Conservation (phyloP, 257 asterid genomes). For the Anisodus acutangulus region DNA sequence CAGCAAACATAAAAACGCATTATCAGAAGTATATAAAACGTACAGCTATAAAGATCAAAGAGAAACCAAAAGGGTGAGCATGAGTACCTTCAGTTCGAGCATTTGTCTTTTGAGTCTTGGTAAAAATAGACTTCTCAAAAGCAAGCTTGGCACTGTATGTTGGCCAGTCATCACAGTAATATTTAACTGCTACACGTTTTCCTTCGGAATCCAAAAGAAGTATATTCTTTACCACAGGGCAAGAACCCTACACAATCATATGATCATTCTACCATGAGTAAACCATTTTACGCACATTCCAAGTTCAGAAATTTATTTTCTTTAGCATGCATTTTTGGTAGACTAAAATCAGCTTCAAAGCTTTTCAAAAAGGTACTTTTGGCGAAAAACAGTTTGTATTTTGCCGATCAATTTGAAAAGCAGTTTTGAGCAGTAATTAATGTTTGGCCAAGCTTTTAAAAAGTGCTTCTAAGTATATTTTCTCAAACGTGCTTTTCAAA, state of each 20-base stretch:
- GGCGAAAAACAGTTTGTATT: too few species aligned
- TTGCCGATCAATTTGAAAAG: too few species aligned
- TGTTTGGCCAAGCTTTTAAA: too few species aligned
- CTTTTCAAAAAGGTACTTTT: too few species aligned
- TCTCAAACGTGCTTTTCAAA: too few species aligned
- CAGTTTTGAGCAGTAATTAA: too few species aligned
- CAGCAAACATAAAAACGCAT: too few species aligned
- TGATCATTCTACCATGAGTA: slow-evolving; percentile 23
- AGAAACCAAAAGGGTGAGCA: background rate
- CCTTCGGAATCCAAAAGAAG: slow-evolving; percentile 39
- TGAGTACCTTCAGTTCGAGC: slow-evolving; percentile 33
- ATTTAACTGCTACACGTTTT: slow-evolving; percentile 37
- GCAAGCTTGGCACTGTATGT: slow-evolving; percentile 31
- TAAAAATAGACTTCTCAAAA: slow-evolving; percentile 31
- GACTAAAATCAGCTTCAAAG: too few species aligned
- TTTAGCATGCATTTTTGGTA: background rate
- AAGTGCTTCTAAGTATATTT: too few species aligned
- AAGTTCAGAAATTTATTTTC: background rate
- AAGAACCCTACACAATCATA: slow-evolving; percentile 28
- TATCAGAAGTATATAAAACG: too few species aligned
- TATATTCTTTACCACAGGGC: slow-evolving; percentile 35
- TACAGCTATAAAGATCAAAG: background rate
- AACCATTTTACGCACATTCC: background rate
- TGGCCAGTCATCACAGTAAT: slow-evolving; percentile 38
- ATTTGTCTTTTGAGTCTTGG: slow-evolving; percentile 39